A percentile compares a stretch with the other conserved stretches of the same genome.
These are phyloP conservation scores for Apiospora kogelbergensis DNA, from an alignment of 2,329 filamentous ascomycete species.

Conservation along the genomic window DNA sequence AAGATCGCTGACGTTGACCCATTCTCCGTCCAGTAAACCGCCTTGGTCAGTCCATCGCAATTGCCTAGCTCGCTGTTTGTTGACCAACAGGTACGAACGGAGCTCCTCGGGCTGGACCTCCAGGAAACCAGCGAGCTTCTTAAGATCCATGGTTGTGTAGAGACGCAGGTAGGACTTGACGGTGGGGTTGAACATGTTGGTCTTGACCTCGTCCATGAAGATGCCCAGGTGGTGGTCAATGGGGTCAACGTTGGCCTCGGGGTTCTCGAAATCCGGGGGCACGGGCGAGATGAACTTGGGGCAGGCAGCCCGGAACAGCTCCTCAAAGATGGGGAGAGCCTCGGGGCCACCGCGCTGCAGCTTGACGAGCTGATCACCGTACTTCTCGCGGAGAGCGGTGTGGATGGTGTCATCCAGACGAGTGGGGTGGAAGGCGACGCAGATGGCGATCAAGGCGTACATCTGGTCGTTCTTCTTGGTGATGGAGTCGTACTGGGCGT, in stretches of 20 bases:
- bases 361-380: constrained; percentile 95
- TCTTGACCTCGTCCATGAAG: constrained; percentile 99
- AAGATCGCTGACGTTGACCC: constrained; percentile 89
- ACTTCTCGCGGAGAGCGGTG: constrained; percentile 96
- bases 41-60: constrained; percentile 90
- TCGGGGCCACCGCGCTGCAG: constrained; percentile 96
- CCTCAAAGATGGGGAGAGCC: constrained; percentile 93
- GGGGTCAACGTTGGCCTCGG: constrained; percentile 92
- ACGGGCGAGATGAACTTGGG: constrained; percentile 99
- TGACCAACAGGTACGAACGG: constrained; percentile 89
- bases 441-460: constrained; percentile 98
- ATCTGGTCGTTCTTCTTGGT: constrained; percentile 99
- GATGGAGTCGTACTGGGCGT: constrained; percentile 95
- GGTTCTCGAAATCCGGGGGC: constrained; percentile 96
- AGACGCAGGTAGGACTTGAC: constrained; percentile 98
- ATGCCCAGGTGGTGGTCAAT: constrained; percentile 95
- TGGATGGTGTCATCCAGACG: constrained; percentile 98
- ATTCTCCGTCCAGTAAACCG: constrained; percentile 85
- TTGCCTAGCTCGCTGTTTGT: constrained; percentile 98
- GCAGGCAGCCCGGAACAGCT: constrained; percentile 96
- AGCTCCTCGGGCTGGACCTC: constrained; percentile 97
- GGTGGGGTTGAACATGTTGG: constrained; percentile 96
- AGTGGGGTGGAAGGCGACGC: constrained; percentile 95
- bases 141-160: constrained; percentile 99
- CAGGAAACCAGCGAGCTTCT: constrained; percentile 96